These are phyloP conservation scores for Tardiomyces depauwii DNA, from an alignment of 1,139 yeast species.

Conservation along the genomic window DNA sequence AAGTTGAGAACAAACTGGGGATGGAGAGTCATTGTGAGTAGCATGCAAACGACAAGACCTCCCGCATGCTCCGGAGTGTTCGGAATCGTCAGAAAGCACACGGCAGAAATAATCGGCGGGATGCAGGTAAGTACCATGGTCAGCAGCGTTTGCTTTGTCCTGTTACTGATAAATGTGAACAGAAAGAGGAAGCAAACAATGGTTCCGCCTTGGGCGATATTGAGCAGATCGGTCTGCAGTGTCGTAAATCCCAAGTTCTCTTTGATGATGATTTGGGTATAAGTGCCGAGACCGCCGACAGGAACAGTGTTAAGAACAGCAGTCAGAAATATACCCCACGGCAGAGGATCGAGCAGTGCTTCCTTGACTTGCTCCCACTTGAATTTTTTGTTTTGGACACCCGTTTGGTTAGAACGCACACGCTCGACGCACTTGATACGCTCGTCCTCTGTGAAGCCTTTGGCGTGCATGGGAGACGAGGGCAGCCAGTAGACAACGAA, in stretches of 20 bases:
- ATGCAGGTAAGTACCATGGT: neutral
- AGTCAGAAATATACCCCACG: slow-evolving; percentile 30
- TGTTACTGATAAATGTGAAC: neutral
- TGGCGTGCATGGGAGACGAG: slow-evolving; percentile 38
- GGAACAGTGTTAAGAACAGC: slow-evolving; percentile 14
- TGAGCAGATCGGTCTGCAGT: slow-evolving; percentile 7
- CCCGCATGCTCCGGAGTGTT: neutral
- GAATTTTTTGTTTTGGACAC: slow-evolving; percentile 39
- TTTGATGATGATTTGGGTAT: slow-evolving; percentile 6
- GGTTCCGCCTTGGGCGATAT: slow-evolving; percentile 6
- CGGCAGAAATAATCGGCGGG: neutral
- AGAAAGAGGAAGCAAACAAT: slow-evolving; percentile 4
- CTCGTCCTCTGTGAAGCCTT: slow-evolving; percentile 39
- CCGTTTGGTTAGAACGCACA: slow-evolving; percentile 31
- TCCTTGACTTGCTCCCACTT: slow-evolving; percentile 38
- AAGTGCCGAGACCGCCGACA: slow-evolving; percentile 17
- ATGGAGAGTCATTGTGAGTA: neutral
- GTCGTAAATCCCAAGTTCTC: slow-evolving; percentile 6
- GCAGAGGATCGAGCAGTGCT: slow-evolving; percentile 28
- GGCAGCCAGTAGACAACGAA: slow-evolving; percentile 34
- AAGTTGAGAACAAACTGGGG: slow-evolving; percentile 34
- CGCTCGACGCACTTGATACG: slow-evolving; percentile 37
- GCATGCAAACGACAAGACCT: neutral
- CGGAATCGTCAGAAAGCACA: neutral
- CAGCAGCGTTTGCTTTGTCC: neutral